Percentiles rank a stretch among this genome's conserved stretches.
These are phyloP conservation scores for Danielozyma ontarioensis DNA, from an alignment of 805 yeast genomes.

Conservation along the genomic window DNA sequence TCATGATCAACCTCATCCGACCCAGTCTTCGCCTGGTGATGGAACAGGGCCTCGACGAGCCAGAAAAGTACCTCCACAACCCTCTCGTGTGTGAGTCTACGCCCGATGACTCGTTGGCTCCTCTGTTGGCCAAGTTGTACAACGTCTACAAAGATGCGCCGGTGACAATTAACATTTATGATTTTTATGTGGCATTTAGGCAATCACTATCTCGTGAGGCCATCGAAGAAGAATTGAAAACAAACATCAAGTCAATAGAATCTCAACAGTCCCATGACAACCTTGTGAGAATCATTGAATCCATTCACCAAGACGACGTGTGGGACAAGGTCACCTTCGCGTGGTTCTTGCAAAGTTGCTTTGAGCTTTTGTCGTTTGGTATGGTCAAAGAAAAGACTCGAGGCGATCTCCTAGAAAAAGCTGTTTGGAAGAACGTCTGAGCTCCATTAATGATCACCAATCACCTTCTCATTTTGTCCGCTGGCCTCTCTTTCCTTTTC, in stretches of 20 bases:
- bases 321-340: conserved; percentile 66
- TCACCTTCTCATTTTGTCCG: too few species aligned
- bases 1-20: conserved; percentile 33
- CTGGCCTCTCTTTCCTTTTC: too few species aligned
- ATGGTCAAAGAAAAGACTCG: conserved; percentile 58
- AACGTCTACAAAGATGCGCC: conserved; percentile 77
- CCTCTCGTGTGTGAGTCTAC: not conserved
- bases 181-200: conserved; percentile 59
- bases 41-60: conserved; percentile 28
- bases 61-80: conserved; percentile 18
- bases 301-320: conserved; percentile 24
- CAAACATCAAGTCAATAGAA: too few species aligned
- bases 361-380: conserved; percentile 68
- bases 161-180: conserved; percentile 59
- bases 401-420: conserved; percentile 64
- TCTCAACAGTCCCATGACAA: not conserved
- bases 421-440: conserved; percentile 63
- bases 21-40: conserved; percentile 29
- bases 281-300: not conserved
- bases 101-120: conserved; percentile 15
- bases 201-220: conserved; percentile 34
- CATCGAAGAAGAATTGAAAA: conserved; percentile 14
- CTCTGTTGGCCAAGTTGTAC: conserved; percentile 54
- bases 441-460: too few species aligned
- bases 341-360: conserved; percentile 71